These are phyloP conservation scores for Penicillium sp. DNA, from an alignment of 2,329 filamentous ascomycete species.

Conservation along the genomic window DNA sequence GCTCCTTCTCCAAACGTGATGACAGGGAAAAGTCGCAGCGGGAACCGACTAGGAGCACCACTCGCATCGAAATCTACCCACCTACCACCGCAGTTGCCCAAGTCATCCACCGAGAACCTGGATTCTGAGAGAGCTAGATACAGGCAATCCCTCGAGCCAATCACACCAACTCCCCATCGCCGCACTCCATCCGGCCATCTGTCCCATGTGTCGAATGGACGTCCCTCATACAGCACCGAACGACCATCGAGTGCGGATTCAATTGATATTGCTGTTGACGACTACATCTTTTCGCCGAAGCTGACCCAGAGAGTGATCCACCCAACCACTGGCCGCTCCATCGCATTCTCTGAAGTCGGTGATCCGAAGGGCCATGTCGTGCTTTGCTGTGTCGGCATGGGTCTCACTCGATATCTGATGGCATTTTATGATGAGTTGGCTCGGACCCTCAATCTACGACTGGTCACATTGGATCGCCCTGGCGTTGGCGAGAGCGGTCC, in stretches of 20 bases:
- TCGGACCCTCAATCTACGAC: constrained; percentile 76
- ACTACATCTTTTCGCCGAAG: constrained; percentile 78
- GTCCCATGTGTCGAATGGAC: constrained; percentile 40
- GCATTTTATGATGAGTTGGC: constrained; percentile 97
- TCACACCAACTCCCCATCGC: constrained; percentile 34
- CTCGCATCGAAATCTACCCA: constrained; percentile 31
- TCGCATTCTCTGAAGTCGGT: constrained; percentile 95
- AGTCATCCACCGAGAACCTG: constrained; percentile 31
- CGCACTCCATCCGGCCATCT: constrained; percentile 42
- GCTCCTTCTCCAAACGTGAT: constrained; percentile 69
- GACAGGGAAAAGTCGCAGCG: constrained; percentile 53
- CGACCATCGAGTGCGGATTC: constrained; percentile 79
- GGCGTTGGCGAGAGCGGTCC: constrained; percentile 90
- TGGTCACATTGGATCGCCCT: constrained; percentile 92
- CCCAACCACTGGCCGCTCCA: constrained; percentile 79
- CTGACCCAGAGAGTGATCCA: constrained; percentile 86
- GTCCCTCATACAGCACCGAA: constrained; percentile 60
- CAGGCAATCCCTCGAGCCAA: constrained; percentile 32
- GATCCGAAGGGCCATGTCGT: constrained; percentile 88
- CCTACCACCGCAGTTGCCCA: constrained; percentile 25
- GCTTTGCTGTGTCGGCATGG: constrained; percentile 97
- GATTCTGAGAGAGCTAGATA: constrained; percentile 32
- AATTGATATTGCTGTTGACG: constrained; percentile 81
- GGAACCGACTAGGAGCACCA: constrained; percentile 28
- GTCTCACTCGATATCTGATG: constrained; percentile 89